Evolutionary conservation across 2,329 filamentous ascomycete genomes (phyloP).

Genomic region (Stachybotrys echinatus): DNA sequence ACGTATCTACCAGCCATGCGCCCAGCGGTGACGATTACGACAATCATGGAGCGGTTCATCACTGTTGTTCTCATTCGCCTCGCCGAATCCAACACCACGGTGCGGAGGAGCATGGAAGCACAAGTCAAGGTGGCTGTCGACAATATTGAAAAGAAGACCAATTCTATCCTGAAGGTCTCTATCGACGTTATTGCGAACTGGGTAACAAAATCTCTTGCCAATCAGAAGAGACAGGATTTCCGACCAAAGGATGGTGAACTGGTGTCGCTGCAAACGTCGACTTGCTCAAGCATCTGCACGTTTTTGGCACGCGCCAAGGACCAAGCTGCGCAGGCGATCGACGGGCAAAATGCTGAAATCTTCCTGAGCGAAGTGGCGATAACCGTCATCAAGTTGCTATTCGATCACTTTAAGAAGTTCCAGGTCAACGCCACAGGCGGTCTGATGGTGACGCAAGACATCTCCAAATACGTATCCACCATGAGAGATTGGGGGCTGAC

Average conservation of each 20-base stretch:
- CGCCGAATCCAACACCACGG: constrained; percentile 83
- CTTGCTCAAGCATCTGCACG: constrained; percentile 73
- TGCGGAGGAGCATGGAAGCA: constrained; percentile 84
- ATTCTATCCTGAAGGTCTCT: constrained; percentile 50
- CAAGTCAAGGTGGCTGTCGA: constrained; percentile 68
- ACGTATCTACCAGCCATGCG: constrained; percentile 74
- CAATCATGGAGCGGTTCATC: constrained; percentile 90
- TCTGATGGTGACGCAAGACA: constrained; percentile 93
- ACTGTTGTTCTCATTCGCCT: constrained; percentile 85
- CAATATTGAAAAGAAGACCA: constrained; percentile 79
- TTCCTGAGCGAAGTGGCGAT: constrained; percentile 82
- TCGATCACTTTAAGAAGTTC: constrained; percentile 94
- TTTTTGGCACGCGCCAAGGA: constrained; percentile 69
- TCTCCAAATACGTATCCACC: constrained; percentile 85
- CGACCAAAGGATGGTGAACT: constrained; percentile 76
- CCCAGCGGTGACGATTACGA: constrained; percentile 80
- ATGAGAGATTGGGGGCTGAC: constrained; percentile 76
- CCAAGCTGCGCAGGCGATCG: constrained; percentile 62
- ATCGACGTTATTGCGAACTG: constrained; percentile 69
- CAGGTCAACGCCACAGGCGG: constrained; percentile 88
- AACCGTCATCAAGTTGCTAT: constrained; percentile 69
- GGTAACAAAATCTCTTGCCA: constrained; percentile 64
- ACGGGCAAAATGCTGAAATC: constrained; percentile 75
- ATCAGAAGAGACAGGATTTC: constrained; percentile 86
- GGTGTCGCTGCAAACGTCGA: constrained; percentile 78